Conservation (phyloP, 2,329 filamentous ascomycete genomes). For the Phyllosticta paracitricarpa region DNA sequence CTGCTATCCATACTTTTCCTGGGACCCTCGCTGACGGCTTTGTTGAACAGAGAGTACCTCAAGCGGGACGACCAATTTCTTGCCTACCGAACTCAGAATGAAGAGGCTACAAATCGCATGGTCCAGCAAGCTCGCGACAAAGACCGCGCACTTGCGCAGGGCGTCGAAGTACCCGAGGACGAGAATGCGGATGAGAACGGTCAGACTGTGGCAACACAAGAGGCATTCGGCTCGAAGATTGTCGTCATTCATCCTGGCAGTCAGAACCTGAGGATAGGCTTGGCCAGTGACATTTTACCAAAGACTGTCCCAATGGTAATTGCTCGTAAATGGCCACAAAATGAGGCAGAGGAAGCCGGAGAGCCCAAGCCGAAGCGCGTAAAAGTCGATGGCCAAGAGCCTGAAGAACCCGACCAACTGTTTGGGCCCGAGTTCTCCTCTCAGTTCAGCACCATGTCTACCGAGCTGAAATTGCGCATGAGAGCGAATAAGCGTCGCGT, state of each 20-base stretch:
- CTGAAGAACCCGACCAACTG: slow-evolving; percentile 60
- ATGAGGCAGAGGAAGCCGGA: slow-evolving; percentile 75
- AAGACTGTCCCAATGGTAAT: slow-evolving; percentile 92
- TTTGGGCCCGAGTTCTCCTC: slow-evolving; percentile 65
- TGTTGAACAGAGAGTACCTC: slow-evolving; percentile 68
- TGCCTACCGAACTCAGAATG: slow-evolving; percentile 75
- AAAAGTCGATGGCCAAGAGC: slow-evolving; percentile 52
- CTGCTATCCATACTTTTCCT: not conserved
- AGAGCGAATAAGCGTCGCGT: slow-evolving; percentile 89
- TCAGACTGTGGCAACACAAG: slow-evolving; percentile 24
- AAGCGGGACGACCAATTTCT: slow-evolving; percentile 97
- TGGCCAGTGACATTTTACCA: slow-evolving; percentile 90
- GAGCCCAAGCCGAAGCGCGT: slow-evolving; percentile 63
- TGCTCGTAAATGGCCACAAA: slow-evolving; percentile 65
- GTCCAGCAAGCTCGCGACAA: slow-evolving; percentile 79
- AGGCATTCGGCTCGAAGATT: slow-evolving; percentile 71
- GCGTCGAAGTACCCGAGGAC: slow-evolving; percentile 19
- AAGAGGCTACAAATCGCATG: slow-evolving; percentile 74
- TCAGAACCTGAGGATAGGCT: slow-evolving; percentile 86
- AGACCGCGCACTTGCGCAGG: slow-evolving; percentile 71
- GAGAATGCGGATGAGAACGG: slow-evolving; percentile 22
- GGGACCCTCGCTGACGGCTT: not conserved
- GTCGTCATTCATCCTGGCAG: slow-evolving; percentile 94
- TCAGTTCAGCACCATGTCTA: slow-evolving; percentile 69
- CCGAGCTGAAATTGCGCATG: slow-evolving; percentile 83